Evolutionary conservation across 1,284 basidiomycete species (phyloP).

Genomic region (Melampsora americana): DNA sequence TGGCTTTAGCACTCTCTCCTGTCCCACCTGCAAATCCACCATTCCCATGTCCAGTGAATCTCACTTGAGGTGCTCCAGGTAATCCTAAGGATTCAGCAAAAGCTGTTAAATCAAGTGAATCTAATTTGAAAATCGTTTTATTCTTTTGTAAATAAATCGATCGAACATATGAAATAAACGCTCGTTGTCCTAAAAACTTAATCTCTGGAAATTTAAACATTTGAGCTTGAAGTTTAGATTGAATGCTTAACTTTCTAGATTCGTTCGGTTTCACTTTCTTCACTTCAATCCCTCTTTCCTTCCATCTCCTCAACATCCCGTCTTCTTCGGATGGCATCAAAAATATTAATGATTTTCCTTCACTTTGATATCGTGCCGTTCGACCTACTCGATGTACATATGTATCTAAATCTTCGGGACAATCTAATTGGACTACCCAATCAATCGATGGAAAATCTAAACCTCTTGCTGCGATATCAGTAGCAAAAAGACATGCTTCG

Average conservation of each 20-base stretch:
- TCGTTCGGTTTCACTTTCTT: conserved; percentile 83
- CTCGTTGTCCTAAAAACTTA: conserved; percentile 91
- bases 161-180: conserved; percentile 92
- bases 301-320: conserved; percentile 73
- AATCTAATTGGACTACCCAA: conserved; percentile 97
- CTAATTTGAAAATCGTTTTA: conserved; percentile 84
- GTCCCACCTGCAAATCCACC: conserved; percentile 46
- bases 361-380: conserved; percentile 87
- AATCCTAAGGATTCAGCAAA: conserved; percentile 88
- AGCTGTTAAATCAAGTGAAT: conserved; percentile 73
- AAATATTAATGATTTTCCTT: conserved; percentile 80
- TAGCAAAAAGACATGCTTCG: conserved; percentile 81
- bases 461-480: conserved; percentile 95
- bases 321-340: conserved; percentile 86
- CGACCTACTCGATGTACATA: conserved; percentile 96
- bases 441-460: conserved; percentile 95
- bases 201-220: conserved; percentile 95
- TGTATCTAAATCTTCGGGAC: conserved; percentile 94
- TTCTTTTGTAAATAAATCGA: conserved; percentile 91
- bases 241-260: conserved; percentile 80
- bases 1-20: conserved; percentile 50
- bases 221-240: conserved; percentile 84
- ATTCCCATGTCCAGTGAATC: conserved; percentile 70
- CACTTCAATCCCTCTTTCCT: conserved; percentile 70
- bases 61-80: conserved; percentile 93